Base-by-base conservation (phyloP, 2,329 filamentous ascomycete genomes). In the Trichoderma atrobrunneum region DNA sequence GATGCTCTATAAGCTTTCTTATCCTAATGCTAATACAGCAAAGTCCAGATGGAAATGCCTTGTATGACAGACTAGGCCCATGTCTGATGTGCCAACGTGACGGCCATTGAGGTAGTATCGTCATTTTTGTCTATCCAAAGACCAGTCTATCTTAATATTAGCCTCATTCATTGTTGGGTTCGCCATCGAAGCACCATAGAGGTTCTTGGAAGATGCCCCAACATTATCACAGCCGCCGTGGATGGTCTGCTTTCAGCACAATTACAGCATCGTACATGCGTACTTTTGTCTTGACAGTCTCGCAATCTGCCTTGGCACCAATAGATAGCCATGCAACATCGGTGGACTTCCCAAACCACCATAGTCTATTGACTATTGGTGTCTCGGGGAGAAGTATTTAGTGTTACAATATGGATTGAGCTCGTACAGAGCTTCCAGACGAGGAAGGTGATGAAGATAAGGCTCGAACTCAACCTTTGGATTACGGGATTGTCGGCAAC, bases 401-500 rank as follows among this genome's bases (percentile, higher is more conserved):
- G 69, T 63, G 61, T 60, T 71, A 66, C 69, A 65, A 48, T 24
- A 36, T 7, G 34, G 48, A 26, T n/a, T 60, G 28, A 51, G 61
- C 67, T 70, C 43, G 56, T 39, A 54, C 51, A 72, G 48, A 68
- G 39, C 30, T 68, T 39, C 71, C 71, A n/a, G 30, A 72, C 71
- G 7, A 61, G 71, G 71, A 72, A 72, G 66, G 71, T 64, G 59
- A 59, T 34, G 65, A 30, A 28, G 57, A 72, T 56, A 60, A 64
- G 71, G 11, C 32, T 51, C 10, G 43, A 8, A 16, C 16, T 66
- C 63, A 36, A 24, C 21, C 5, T 32, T 24, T 24, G 30, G 21
- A 39, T 5, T 18, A 36, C 11, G 28, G 26, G 4, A 32, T 32
- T 32, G 32, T 34, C 63, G 34, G 24, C 32, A 11, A 30, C 24